Conservation (phyloP, 805 yeast species). For the Pichia rugopelliculosa region DNA sequence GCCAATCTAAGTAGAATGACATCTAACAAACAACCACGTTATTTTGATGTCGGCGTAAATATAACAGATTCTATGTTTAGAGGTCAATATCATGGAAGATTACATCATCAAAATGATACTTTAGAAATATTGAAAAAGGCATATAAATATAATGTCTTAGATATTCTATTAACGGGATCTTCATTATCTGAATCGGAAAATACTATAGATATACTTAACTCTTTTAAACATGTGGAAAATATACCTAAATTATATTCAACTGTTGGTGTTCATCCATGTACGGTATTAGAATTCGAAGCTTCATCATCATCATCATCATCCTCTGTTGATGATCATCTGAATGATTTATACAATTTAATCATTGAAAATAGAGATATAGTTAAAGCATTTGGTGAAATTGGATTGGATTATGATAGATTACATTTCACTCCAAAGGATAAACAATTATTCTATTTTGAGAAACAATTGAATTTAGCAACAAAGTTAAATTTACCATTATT, state of each 20-base stretch:
- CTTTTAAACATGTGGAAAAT: constrained; percentile 7
- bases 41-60: constrained; percentile 46
- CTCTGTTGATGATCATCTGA: constrained; percentile 36
- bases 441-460: constrained; percentile 60
- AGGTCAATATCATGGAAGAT: constrained; percentile 64
- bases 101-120: constrained; percentile 63
- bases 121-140: constrained; percentile 62
- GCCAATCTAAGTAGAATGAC: neutral
- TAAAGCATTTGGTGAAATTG: constrained; percentile 90
- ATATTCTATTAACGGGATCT: constrained; percentile 79
- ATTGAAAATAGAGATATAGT: constrained; percentile 41
- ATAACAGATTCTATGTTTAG: constrained; percentile 83
- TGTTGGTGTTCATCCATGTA: constrained; percentile 94
- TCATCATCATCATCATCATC: neutral
- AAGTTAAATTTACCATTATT: constrained; percentile 68
- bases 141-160: constrained; percentile 50
- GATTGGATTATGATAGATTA: constrained; percentile 88
- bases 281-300: constrained; percentile 50
- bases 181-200: constrained; percentile 55
- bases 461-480: constrained; percentile 62
- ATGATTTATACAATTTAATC: constrained; percentile 42
- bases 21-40: constrained; percentile 28
- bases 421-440: constrained; percentile 62
- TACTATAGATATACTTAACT: constrained; percentile 49
- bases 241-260: constrained; percentile 49